Percentiles rank a stretch among this genome's conserved stretches.
phyloP scores from a whole-genome alignment of 306 rosid genomes.

The Cicer judaicum region DNA sequence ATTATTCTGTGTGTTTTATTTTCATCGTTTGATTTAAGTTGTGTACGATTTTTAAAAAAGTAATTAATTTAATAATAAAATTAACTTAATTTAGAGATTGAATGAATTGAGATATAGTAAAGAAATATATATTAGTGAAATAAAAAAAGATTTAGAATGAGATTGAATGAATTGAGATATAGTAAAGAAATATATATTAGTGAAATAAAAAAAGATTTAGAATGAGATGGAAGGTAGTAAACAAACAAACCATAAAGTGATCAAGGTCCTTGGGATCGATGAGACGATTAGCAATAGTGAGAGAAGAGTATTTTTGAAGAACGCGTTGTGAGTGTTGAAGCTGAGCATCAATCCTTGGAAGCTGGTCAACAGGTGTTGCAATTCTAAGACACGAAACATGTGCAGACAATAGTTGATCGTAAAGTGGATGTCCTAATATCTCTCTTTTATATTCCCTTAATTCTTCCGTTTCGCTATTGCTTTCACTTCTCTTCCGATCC shows the following conservation, averaged over 20 bases:
- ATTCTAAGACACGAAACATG: constrained; percentile 90
- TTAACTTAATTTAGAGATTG: too few species aligned
- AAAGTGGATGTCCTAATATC: constrained; percentile 81
- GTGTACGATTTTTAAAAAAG: too few species aligned
- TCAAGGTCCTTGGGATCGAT: constrained; percentile 77
- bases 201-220: too few species aligned
- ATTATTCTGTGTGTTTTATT: too few species aligned
- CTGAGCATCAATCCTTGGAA: constrained; percentile 84
- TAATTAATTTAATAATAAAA: too few species aligned
- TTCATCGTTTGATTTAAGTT: too few species aligned
- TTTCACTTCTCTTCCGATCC: constrained; percentile 45
- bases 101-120: too few species aligned
- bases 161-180: too few species aligned
- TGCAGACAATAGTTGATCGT: constrained; percentile 83
- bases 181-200: too few species aligned
- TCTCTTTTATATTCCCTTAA: constrained; percentile 64
- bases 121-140: too few species aligned
- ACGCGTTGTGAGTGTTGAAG: constrained; percentile 75
- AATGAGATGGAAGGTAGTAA: too few species aligned
- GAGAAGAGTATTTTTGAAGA: constrained; percentile 65
- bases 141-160: too few species aligned
- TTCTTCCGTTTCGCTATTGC: constrained; percentile 26
- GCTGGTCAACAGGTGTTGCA: constrained; percentile 94
- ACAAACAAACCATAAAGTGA: constrained; percentile 89
- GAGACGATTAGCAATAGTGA: constrained; percentile 35